phyloP scores from a whole-genome alignment of 805 yeast genomes.

The Kodamaea hsintzibuensis region DNA sequence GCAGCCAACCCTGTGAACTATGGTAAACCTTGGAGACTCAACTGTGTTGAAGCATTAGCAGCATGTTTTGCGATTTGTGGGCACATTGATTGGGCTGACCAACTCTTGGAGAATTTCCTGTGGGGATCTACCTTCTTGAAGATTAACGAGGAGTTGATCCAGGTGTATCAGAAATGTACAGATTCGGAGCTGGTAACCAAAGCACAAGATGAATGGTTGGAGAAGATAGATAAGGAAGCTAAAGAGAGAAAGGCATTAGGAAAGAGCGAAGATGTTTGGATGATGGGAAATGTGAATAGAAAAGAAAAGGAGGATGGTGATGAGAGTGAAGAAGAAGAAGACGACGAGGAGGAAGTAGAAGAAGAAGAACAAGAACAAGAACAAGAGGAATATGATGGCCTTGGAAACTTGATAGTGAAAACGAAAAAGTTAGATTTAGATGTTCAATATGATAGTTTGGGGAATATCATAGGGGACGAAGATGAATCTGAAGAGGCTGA shows the following conservation, averaged over 20 bases:
- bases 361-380: slow-evolving; percentile 9
- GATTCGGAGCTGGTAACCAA: slow-evolving; percentile 70
- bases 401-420: slow-evolving; percentile 16
- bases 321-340: slow-evolving; percentile 17
- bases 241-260: slow-evolving; percentile 58
- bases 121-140: slow-evolving; percentile 92
- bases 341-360: slow-evolving; percentile 6
- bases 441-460: slow-evolving; percentile 14
- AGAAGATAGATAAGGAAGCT: slow-evolving; percentile 63
- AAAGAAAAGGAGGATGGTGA: slow-evolving; percentile 18
- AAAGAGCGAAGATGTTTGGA: slow-evolving; percentile 66
- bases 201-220: slow-evolving; percentile 79
- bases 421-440: not conserved
- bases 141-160: slow-evolving; percentile 76
- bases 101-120: slow-evolving; percentile 73
- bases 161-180: slow-evolving; percentile 73
- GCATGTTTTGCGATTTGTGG: slow-evolving; percentile 97
- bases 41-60: slow-evolving; percentile 96
- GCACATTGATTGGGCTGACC: slow-evolving; percentile 82
- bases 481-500: slow-evolving; percentile 13
- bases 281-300: slow-evolving; percentile 75
- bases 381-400: slow-evolving; percentile 10
- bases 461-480: slow-evolving; percentile 10
- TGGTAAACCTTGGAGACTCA: slow-evolving; percentile 92
- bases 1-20: slow-evolving; percentile 98